Evolutionary conservation across 768 basidiomycete species (phyloP).

Genomic region (Termitomyces sp.): DNA sequence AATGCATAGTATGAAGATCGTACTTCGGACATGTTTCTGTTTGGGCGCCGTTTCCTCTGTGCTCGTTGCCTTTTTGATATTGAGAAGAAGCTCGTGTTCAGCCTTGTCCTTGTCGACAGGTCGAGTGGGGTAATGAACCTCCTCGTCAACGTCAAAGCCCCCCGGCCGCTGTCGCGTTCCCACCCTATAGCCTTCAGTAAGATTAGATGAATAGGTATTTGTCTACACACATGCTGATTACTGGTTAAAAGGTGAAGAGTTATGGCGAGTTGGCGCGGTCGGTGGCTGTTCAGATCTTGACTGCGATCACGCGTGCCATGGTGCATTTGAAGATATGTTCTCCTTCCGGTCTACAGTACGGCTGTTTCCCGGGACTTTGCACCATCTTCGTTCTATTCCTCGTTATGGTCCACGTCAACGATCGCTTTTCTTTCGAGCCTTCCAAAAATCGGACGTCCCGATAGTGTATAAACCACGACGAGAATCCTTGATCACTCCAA

Average conservation of each 20-base stretch:
- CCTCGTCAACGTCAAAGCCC: slow-evolving; percentile 70
- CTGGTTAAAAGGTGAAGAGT: background rate
- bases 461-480: slow-evolving; percentile 52
- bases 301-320: slow-evolving; percentile 15
- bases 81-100: slow-evolving; percentile 87
- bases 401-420: slow-evolving; percentile 4
- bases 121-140: slow-evolving; percentile 91
- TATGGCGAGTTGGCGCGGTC: background rate
- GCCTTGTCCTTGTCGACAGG: slow-evolving; percentile 99
- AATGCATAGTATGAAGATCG: slow-evolving; percentile 23
- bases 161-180: slow-evolving; percentile 29
- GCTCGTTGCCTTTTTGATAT: slow-evolving; percentile 98
- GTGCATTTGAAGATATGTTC: slow-evolving; percentile 7
- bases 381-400: background rate
- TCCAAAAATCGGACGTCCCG: slow-evolving; percentile 28
- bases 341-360: slow-evolving; percentile 11
- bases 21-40: slow-evolving; percentile 99
- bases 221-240: slow-evolving; percentile 12
- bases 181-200: slow-evolving; percentile 28
- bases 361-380: slow-evolving; percentile 1
- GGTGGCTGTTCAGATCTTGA: slow-evolving; percentile 1
- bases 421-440: slow-evolving; percentile 4
- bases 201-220: background rate
- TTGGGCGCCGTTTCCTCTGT: slow-evolving; percentile 96
- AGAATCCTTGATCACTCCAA: slow-evolving; percentile 60